A percentile compares a stretch with the other conserved stretches of the same genome.
Conservation (phyloP, 805 yeast genomes). For the Schizosaccharomyces cryophilus region DNA sequence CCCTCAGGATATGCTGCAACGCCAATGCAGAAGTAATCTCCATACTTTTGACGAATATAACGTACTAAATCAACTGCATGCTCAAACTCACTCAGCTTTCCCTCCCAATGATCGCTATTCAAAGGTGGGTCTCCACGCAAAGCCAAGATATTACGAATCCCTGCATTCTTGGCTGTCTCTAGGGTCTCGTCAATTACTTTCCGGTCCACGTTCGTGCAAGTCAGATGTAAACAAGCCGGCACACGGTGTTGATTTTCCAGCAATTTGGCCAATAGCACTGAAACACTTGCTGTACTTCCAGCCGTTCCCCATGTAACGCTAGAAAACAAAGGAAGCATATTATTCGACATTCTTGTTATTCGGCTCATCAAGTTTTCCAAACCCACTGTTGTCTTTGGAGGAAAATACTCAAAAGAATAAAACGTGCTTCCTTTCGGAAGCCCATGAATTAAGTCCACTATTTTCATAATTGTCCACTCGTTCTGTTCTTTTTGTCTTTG, state of each 20-base stretch:
- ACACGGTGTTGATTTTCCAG: constrained; percentile 52
- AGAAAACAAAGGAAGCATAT: constrained; percentile 66
- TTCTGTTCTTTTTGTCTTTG: no score
- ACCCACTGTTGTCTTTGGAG: constrained; percentile 72
- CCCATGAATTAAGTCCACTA: constrained; percentile 24
- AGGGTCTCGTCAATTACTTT: constrained; percentile 60
- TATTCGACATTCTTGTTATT: constrained; percentile 59
- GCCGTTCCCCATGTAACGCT: constrained; percentile 99
- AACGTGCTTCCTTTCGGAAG: constrained; percentile 31
- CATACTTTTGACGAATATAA: constrained; percentile 47
- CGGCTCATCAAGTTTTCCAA: constrained; percentile 18
- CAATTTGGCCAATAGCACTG: constrained; percentile 56
- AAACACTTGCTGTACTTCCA: constrained; percentile 72
- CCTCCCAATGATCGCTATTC: constrained; percentile 34
- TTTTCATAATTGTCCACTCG: constrained; percentile 6
- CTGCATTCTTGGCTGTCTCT: constrained; percentile 40
- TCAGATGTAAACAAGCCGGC: constrained; percentile 83
- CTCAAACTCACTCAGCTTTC: constrained; percentile 29
- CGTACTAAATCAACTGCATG: constrained; percentile 69
- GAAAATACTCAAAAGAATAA: constrained; percentile 83
- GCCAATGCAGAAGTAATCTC: constrained; percentile 73
- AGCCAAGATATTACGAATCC: constrained; percentile 73
- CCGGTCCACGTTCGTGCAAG: constrained; percentile 81
- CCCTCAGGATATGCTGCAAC: constrained; percentile 98
- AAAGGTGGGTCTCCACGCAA: constrained; percentile 90